Evolutionary conservation across 2,329 filamentous ascomycete genomes (phyloP).

Genomic region (Diaporthe velutina): DNA sequence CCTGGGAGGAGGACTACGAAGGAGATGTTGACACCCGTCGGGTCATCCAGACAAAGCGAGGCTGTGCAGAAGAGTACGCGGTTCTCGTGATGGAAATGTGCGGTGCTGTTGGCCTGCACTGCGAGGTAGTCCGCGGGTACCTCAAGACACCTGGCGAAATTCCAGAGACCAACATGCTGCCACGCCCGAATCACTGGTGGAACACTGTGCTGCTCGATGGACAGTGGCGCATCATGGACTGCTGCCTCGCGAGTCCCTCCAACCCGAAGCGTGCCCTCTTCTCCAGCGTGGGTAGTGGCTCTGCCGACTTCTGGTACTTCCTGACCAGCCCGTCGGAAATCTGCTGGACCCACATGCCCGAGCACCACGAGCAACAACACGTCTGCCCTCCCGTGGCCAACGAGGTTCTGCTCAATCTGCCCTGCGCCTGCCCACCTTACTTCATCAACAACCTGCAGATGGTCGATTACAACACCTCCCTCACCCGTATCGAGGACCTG

Average conservation of each 20-base stretch:
- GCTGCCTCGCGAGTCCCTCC: constrained; percentile 90
- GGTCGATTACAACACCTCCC: constrained; percentile 90
- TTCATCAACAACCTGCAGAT: constrained; percentile 87
- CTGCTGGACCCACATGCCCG: constrained; percentile 95
- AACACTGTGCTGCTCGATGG: constrained; percentile 93
- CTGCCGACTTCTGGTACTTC: constrained; percentile 93
- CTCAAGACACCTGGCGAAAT: constrained; percentile 91
- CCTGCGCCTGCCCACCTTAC: constrained; percentile 86
- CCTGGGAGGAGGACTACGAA: constrained; percentile 96
- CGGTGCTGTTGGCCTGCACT: constrained; percentile 85
- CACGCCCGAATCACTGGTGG: constrained; percentile 97
- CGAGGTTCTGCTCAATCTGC: constrained; percentile 87
- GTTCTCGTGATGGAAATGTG: constrained; percentile 95
- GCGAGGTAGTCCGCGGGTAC: constrained; percentile 89
- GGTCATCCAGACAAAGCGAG: constrained; percentile 86
- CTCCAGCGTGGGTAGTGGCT: constrained; percentile 76
- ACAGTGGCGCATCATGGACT: constrained; percentile 97
- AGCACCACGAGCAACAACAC: constrained; percentile 90
- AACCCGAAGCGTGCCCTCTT: constrained; percentile 85
- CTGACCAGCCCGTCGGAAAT: constrained; percentile 88
- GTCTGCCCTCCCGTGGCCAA: constrained; percentile 89
- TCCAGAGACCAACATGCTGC: constrained; percentile 83
- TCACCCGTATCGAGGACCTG: constrained; percentile 87
- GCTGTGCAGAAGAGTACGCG: constrained; percentile 90
- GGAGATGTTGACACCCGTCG: constrained; percentile 80